Evolutionary conservation across 2,329 filamentous ascomycete genomes (phyloP).

Genomic region (Ophiostoma himal-ulmi): DNA sequence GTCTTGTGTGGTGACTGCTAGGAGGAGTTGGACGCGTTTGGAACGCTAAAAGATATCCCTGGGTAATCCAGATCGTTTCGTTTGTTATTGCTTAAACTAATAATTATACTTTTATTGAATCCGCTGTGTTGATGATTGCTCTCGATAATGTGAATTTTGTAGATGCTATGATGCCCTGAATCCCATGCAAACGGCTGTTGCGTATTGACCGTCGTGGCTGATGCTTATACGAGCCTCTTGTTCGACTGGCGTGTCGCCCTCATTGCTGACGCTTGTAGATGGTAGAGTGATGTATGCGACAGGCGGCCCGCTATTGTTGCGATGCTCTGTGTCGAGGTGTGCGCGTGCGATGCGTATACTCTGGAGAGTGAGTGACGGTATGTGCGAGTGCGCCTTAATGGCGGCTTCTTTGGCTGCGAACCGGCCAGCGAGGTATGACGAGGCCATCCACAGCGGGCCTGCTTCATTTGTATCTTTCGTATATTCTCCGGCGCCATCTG

Average conservation of each 20-base stretch:
- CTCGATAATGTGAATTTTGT: too few species aligned
- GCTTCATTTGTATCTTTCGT: neutral
- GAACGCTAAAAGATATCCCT: slow-evolving; percentile 24
- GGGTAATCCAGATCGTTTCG: slow-evolving; percentile 18
- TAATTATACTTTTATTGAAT: slow-evolving; percentile 6
- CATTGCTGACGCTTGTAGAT: neutral
- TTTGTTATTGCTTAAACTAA: slow-evolving; percentile 20
- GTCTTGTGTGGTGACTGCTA: neutral
- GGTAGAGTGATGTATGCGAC: slow-evolving; percentile 38
- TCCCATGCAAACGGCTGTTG: slow-evolving; percentile 62
- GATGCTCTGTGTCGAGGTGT: slow-evolving; percentile 2
- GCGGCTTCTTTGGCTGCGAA: slow-evolving; percentile 70
- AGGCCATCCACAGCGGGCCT: slow-evolving; percentile 35
- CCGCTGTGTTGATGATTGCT: too few species aligned
- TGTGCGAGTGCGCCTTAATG: slow-evolving; percentile 63
- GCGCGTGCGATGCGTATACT: slow-evolving; percentile 45
- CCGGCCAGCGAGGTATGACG: slow-evolving; percentile 43
- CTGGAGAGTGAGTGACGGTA: slow-evolving; percentile 52
- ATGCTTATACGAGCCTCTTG: slow-evolving; percentile 69
- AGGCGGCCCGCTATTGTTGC: slow-evolving; percentile 35
- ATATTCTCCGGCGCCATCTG: neutral
- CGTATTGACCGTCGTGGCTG: slow-evolving; percentile 81
- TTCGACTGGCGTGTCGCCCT: slow-evolving; percentile 26
- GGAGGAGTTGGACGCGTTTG: slow-evolving; percentile 19
- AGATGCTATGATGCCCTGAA: slow-evolving; percentile 23